These are phyloP conservation scores for Cyberlindnera maclurae DNA, from an alignment of 805 yeast species.

Conservation along the genomic window DNA sequence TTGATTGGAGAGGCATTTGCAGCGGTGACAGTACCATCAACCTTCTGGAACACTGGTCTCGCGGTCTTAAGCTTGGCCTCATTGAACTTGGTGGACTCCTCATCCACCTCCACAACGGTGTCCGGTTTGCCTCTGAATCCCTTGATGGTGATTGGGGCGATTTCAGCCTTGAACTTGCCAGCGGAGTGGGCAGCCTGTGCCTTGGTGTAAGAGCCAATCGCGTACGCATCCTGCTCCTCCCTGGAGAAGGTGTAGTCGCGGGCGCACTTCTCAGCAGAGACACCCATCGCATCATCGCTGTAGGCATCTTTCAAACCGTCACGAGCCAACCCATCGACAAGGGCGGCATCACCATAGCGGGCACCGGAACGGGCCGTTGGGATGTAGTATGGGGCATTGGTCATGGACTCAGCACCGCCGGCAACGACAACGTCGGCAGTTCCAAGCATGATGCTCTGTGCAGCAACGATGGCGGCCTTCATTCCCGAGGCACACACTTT, in stretches of 20 bases:
- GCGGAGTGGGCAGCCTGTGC: constrained; percentile 74
- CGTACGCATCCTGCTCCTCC: constrained; percentile 85
- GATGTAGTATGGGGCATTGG: constrained; percentile 88
- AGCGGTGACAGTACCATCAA: constrained; percentile 93
- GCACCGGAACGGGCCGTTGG: constrained; percentile 84
- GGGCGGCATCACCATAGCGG: constrained; percentile 73
- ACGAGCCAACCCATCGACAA: constrained; percentile 84
- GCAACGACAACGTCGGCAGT: constrained; percentile 88
- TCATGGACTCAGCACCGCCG: constrained; percentile 98
- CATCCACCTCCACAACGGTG: constrained; percentile 64
- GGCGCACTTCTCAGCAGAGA: constrained; percentile 96
- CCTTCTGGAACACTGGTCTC: constrained; percentile 91
- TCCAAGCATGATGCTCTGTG: constrained; percentile 85
- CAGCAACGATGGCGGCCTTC: constrained; percentile 85
- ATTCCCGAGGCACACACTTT: constrained; percentile 97
- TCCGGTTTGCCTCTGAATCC: constrained; percentile 92
- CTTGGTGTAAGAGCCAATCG: constrained; percentile 76
- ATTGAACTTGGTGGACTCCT: constrained; percentile 74
- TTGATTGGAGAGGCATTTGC: constrained; percentile 95
- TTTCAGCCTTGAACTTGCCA: constrained; percentile 79
- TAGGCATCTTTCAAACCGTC: constrained; percentile 95
- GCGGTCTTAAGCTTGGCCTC: constrained; percentile 73
- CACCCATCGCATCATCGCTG: constrained; percentile 87
- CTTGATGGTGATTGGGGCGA: constrained; percentile 81
- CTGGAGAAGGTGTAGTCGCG: constrained; percentile 69